Evolutionary conservation across 257 asterid genomes (phyloP), one percentile per base, ranked within the genome.

Genomic region (Solanum appendiculatum): DNA sequence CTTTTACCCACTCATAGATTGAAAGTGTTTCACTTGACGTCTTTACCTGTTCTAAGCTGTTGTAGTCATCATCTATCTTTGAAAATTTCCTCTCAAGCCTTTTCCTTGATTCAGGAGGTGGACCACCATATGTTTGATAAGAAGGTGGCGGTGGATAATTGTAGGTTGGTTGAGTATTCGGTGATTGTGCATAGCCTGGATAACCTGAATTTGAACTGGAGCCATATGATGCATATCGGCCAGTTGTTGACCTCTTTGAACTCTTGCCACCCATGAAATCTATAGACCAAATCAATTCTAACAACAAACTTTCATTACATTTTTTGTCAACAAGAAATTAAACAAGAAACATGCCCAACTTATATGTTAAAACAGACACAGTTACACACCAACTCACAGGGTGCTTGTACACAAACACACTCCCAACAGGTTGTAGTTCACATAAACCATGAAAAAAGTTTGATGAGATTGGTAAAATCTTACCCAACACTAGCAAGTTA

Each of bases 31-130:
- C 54, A 84, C 18, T 82, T 29, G 81, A 96, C 98, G 97, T 97
- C 9, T 82, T 33, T 86, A 96, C 99, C 98, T 97, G 97, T 29
- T 93, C 98, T 86, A 97, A 77, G 84, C 91, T 92, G 90, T n/a
- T 83, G 92, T 91, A 97, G 86, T 94, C 90, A 89, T 97, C 99
- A 86, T 97, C 97, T 60, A 97, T 97, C 92, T 91, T 94, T 6
- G 99, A 93, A 86, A 33, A 97, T 89, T 95, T 97, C 92, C 96
- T 94, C 91, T 94, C 98, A 88, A 94, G 66, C 81, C 87, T 91
- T 89, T 90, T 93, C 90, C 86, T 90, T 34, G 97, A 69, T 86
- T 92, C 93, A 3, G 94, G 93, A 21, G 95, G 91, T n/a, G 92
- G 96, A 64, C 89, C 93, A 21, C 91, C 92, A 42, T 90, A 92